Base-by-base conservation (phyloP, 495 filamentous ascomycete genomes). In the Penicillium paradoxum region DNA sequence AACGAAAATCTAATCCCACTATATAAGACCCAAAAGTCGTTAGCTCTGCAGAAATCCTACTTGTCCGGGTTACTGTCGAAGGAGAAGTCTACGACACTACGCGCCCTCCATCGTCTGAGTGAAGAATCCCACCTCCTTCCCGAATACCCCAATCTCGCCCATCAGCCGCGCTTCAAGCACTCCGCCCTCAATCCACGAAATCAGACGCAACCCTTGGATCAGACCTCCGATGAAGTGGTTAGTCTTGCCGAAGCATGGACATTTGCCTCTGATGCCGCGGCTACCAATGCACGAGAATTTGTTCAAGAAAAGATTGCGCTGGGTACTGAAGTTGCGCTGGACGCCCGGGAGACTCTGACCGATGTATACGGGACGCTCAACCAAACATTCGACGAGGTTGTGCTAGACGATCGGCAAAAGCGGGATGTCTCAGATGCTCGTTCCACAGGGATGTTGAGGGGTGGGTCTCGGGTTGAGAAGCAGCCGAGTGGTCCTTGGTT, bases 51-150 rank as follows among this genome's bases (percentile, higher is more conserved):
- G 47, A 86, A 83, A 42, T 77, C 80, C 6, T 83, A 87, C 58
- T 58, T 89, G 39, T 75, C 79, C 32, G 73, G 70, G 9, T 62
- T 77, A 24, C 71, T 90, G 14, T 63, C 75, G 3, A 83, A 79
- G 56, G 82, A 87, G 49, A 76, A 82, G 45, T 75, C 76, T 17
- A 82, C 82, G 2, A 76, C 77, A 8, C 72, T 76, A 34, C 78
- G 82, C 49, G 63, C 67, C 0, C 67, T 89, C 10, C 77, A 81
- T 43, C 84, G 82, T 29, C 67, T 89, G 1, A 73, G 75, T 11
- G 82, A 88, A 30, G 86, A 90, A 55, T 87, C 83, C 57, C 84
- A 88, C 49, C 73, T 90, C 4, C 76, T 89, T 1, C 83, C 80
- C 0, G 73, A 78, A 34, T 82, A 86, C 49, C 83, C 85, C 1